phyloP scores from a whole-genome alignment of 2,329 filamentous ascomycete genomes.

The Coleophoma eucalyptorum region DNA sequence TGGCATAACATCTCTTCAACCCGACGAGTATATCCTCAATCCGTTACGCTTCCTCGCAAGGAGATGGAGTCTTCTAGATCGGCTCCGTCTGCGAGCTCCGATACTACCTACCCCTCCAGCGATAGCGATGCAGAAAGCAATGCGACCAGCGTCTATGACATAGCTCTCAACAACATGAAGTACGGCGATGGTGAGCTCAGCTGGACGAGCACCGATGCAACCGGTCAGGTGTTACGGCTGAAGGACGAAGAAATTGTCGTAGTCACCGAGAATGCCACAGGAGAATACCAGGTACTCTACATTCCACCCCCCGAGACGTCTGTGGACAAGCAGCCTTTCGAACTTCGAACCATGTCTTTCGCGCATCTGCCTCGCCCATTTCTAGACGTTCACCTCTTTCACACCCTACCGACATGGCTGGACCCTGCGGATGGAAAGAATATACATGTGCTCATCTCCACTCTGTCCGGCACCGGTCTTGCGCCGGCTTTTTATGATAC shows the following conservation, averaged over 20 bases:
- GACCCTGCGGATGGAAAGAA: conserved; percentile 10
- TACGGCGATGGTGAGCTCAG: background rate
- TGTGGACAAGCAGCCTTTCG: conserved; percentile 18
- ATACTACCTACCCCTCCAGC: background rate
- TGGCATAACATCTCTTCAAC: background rate
- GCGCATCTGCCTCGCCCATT: conserved; percentile 33
- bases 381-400: conserved; percentile 32
- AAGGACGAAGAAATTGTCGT: conserved; percentile 28
- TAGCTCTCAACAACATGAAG: background rate
- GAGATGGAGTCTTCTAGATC: background rate
- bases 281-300: conserved; percentile 31
- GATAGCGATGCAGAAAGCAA: background rate
- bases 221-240: conserved; percentile 4
- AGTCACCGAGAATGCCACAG: conserved; percentile 14
- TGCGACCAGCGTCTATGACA: background rate
- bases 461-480: conserved; percentile 57
- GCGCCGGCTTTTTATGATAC: conserved; percentile 52
- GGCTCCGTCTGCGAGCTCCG: background rate
- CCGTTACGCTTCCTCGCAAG: background rate
- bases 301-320: conserved; percentile 31
- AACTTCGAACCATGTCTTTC: conserved; percentile 24
- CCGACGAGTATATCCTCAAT: background rate
- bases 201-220: background rate
- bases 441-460: conserved; percentile 66
- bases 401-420: conserved; percentile 33